Conservation (phyloP, 108 stramenopile species). For the Fragilariopsis cylindrus region DNA sequence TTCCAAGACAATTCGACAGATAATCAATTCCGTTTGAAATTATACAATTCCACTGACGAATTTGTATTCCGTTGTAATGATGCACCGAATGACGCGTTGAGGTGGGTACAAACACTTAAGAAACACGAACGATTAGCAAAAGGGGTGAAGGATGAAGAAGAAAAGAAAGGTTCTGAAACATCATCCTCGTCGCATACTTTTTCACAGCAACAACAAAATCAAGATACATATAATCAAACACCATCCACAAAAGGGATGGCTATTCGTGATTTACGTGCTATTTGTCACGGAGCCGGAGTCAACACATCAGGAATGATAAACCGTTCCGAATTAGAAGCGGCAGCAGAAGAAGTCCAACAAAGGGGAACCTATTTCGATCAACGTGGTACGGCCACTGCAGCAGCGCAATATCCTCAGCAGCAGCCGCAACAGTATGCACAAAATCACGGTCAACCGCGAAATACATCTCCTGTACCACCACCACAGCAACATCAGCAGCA, state of each 20-base stretch:
- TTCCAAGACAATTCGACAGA: slow-evolving; percentile 72
- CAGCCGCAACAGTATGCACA: not conserved
- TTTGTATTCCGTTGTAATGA: slow-evolving; percentile 76
- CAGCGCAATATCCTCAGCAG: not conserved
- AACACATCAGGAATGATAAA: slow-evolving; percentile 84
- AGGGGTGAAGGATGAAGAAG: slow-evolving; percentile 21
- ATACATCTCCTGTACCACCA: slow-evolving; percentile 5
- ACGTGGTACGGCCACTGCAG: slow-evolving; percentile 3
- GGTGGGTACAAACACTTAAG: slow-evolving; percentile 72
- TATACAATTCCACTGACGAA: slow-evolving; percentile 78
- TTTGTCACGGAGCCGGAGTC: slow-evolving; percentile 82
- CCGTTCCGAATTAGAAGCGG: slow-evolving; percentile 67
- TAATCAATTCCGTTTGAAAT: slow-evolving; percentile 74
- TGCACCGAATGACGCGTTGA: slow-evolving; percentile 58
- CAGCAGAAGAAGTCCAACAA: slow-evolving; percentile 46
- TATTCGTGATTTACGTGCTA: slow-evolving; percentile 68
- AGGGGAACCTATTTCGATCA: slow-evolving; percentile 36
- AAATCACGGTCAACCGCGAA: not conserved
- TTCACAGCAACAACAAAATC: slow-evolving; percentile 8
- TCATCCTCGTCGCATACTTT: not conserved
- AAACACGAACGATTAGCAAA: slow-evolving; percentile 8
- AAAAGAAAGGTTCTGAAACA: slow-evolving; percentile 10
- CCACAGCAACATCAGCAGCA: slow-evolving; percentile 9
- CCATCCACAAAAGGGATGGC: slow-evolving; percentile 27
- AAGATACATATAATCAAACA: slow-evolving; percentile 1